Conservation (phyloP, 2,329 filamentous ascomycete species). For the Penicillium sp. region DNA sequence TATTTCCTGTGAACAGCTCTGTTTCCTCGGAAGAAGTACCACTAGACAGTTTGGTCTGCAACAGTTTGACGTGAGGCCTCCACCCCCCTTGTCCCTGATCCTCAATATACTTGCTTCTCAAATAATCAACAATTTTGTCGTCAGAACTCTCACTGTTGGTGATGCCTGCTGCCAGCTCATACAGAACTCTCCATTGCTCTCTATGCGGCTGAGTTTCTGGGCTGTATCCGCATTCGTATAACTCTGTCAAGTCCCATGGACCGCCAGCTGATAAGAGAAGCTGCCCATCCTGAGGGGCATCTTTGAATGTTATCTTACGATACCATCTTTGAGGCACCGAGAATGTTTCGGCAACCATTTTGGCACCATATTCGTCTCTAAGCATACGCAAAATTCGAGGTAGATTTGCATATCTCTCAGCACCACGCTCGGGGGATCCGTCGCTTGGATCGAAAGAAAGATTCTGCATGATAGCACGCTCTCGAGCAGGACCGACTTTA, state of each 20-base stretch:
- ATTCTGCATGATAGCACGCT: neutral
- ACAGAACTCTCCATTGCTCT: neutral
- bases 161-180: neutral
- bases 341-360: neutral
- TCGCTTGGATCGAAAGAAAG: neutral
- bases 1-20: neutral
- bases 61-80: conserved; percentile 1
- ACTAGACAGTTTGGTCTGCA: neutral
- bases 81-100: neutral
- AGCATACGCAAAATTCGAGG: neutral
- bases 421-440: neutral
- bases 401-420: neutral
- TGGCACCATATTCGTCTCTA: neutral
- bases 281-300: neutral
- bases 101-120: neutral
- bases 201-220: neutral
- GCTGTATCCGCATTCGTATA: neutral
- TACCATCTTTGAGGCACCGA: no score
- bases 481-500: neutral
- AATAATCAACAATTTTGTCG: neutral
- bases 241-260: neutral
- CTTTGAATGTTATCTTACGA: neutral
- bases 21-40: no score
- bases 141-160: neutral
- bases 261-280: neutral